A percentile compares a stretch with the other conserved stretches of the same genome.
Conservation (phyloP, 306 rosid species). For the Trifolium fragiferum region DNA sequence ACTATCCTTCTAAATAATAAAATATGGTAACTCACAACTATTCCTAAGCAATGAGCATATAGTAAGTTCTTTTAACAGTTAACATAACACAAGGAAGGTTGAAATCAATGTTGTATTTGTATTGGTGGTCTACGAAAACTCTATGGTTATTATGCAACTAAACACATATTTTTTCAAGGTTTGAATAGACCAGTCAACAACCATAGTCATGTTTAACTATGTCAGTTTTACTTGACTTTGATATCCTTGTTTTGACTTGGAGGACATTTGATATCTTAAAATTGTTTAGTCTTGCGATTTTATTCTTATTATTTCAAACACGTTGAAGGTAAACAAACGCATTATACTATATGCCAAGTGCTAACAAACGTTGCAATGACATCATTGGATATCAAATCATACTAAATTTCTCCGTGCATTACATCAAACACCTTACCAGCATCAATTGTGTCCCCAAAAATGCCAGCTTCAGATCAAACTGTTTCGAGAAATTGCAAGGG, state of each 20-base stretch:
- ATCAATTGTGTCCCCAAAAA: neutral
- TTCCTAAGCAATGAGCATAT: neutral
- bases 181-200: slow-evolving; percentile 29
- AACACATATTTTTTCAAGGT: slow-evolving; percentile 11
- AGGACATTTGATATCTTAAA: slow-evolving; percentile 5
- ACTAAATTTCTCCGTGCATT: neutral
- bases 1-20: neutral
- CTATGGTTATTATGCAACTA: slow-evolving; percentile 1
- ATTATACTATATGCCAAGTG: slow-evolving; percentile 9
- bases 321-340: slow-evolving; percentile 10
- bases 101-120: neutral
- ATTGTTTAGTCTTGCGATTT: slow-evolving; percentile 11
- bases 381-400: too few relatives aligned
- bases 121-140: neutral
- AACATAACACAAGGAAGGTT: neutral
- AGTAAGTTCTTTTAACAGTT: neutral
- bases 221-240: slow-evolving; percentile 43
- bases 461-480: neutral
- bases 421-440: neutral
- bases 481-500: too few relatives aligned
- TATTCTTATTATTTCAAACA: slow-evolving; percentile 35
- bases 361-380: slow-evolving; percentile 58
- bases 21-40: neutral
- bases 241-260: slow-evolving; percentile 21
- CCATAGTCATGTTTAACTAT: neutral